Conservation (phyloP, 2,329 filamentous ascomycete genomes). For the Ophiobolus disseminans region DNA sequence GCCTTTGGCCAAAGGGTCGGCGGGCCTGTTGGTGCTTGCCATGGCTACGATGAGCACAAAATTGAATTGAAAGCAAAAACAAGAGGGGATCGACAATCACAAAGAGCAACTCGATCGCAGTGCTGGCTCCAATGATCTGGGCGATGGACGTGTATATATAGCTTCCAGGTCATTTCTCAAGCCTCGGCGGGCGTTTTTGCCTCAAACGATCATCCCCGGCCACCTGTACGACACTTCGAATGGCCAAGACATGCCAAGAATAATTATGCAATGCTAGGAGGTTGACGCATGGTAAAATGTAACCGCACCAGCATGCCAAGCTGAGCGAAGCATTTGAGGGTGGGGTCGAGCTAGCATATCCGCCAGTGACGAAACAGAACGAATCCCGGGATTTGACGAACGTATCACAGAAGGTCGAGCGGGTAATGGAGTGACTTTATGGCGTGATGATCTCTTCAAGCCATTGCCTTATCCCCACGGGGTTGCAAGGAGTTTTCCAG, state of each 20-base stretch:
- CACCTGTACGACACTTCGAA: constrained; percentile 28
- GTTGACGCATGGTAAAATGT: constrained; percentile 27
- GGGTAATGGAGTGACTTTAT: constrained; percentile 12
- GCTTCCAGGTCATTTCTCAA: constrained; percentile 6
- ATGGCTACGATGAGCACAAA: constrained; percentile 26
- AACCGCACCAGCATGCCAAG: constrained; percentile 37
- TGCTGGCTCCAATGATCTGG: constrained; percentile 9
- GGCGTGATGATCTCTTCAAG: constrained; percentile 27
- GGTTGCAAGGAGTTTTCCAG: constrained; percentile 14
- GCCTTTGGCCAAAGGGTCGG: constrained; percentile 72
- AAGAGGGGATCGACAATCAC: constrained; percentile 8
- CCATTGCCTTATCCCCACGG: constrained; percentile 31
- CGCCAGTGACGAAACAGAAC: constrained; percentile 27
- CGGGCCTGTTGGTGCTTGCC: constrained; percentile 55
- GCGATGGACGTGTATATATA: constrained; percentile 27
- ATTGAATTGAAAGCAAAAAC: constrained; percentile 11
- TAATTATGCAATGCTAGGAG: constrained; percentile 30
- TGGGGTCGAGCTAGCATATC: constrained; percentile 15
- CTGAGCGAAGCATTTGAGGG: constrained; percentile 32
- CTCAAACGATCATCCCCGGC: constrained; percentile 21
- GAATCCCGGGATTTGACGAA: constrained; percentile 17
- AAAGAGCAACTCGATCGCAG: constrained; percentile 21
- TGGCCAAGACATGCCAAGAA: constrained; percentile 45
- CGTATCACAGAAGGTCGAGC: constrained; percentile 20
- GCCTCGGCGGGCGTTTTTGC: constrained; percentile 11